Evolutionary conservation across 768 basidiomycete genomes (phyloP).

Genomic region (Pulveroboletus sp.): DNA sequence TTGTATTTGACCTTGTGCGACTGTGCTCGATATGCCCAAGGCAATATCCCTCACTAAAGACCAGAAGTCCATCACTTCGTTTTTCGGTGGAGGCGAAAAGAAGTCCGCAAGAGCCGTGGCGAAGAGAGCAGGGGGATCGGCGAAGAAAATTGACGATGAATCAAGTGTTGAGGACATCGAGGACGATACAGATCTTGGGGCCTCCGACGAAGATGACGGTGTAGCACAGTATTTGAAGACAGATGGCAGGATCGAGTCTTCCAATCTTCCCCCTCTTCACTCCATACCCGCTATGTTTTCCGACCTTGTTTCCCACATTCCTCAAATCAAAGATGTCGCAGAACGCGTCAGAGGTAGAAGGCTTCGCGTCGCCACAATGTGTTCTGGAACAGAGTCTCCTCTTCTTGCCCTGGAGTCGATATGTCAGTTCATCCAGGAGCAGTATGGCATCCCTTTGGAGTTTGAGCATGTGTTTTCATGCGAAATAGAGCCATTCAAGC

Average conservation of each 20-base stretch:
- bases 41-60: conserved; percentile 37
- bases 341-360: conserved; percentile 71
- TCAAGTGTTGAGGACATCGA: conserved; percentile 30
- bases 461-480: conserved; percentile 94
- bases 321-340: conserved; percentile 61
- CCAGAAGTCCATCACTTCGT: conserved; percentile 52
- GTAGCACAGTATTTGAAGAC: conserved; percentile 36
- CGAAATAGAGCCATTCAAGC: conserved; percentile 96
- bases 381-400: conserved; percentile 93
- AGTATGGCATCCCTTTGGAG: conserved; percentile 58
- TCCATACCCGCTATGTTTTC: conserved; percentile 69
- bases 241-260: conserved; percentile 44
- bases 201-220: conserved; percentile 28
- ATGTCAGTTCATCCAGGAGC: conserved; percentile 65
- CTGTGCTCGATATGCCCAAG: conserved; percentile 43
- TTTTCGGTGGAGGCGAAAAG: conserved; percentile 41
- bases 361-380: conserved; percentile 94
- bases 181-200: conserved; percentile 33
- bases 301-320: conserved; percentile 63
- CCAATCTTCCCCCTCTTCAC: conserved; percentile 72
- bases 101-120: conserved; percentile 19
- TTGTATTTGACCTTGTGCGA: neutral
- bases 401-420: conserved; percentile 86
- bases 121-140: conserved; percentile 30
- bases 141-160: conserved; percentile 29